Evolutionary conservation across 345 rosid genomes (phyloP), one percentile per base, ranked within the genome.

Genomic region (Eucalyptus microcorys): DNA sequence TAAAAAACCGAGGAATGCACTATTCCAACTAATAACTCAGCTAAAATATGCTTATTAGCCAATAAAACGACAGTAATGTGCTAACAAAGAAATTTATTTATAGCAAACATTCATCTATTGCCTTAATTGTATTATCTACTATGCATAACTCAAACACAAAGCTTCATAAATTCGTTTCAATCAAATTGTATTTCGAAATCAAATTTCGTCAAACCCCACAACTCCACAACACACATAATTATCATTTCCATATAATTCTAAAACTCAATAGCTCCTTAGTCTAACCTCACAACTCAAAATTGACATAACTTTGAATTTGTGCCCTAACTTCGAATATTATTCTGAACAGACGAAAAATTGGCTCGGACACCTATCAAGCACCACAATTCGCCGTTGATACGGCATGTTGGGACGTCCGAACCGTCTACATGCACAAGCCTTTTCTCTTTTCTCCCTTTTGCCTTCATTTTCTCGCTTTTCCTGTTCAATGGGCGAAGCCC

Each of bases 351-450:
- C 61, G 61, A 55, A 55, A 55, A 55, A 55, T 55, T 4, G 30
- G 61, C 61, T 55, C 14, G 61, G 30, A 55, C 61, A 55, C 30
- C 0, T 55, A 10, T 24, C 13, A 55, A 24, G 61, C 61, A 55
- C 12, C 30, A 10, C 61, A 55, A 24, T 24, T 55, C 26, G 57
- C 10, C 57, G 57, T 21, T 52, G 57, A 52, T 52, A 52, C 57
- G 26, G 57, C 10, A 2, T 7, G 55, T 52, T 19, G 55, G 55
- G 55, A 52, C 24, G 55, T 52, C 55, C 55, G 24, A 52, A 19
- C 0, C 26, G 57, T 52, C 61, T 55, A 55, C 14, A 55, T 55
- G 0, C 6, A 4, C 27, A 55, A 10, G 57, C 57, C 30, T 0
- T 24, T 55, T 0, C 30, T 55, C 0, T 55, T 55, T 55, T 10